Conservation (phyloP, 2,329 filamentous ascomycete genomes). For the Rhinocladiella mackenziei region DNA sequence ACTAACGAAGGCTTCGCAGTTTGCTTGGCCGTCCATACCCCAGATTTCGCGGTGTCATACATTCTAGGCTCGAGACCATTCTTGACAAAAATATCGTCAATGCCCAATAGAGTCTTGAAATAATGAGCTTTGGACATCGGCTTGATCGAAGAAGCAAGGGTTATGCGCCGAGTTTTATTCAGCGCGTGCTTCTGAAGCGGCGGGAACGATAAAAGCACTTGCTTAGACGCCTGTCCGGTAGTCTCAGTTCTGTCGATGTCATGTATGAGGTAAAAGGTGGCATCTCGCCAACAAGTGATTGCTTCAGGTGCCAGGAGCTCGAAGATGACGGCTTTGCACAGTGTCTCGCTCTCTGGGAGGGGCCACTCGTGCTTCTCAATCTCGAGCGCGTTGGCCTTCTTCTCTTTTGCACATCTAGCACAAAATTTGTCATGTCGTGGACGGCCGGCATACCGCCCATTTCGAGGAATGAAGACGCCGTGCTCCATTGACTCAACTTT, state of each 20-base stretch:
- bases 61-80: slow-evolving; percentile 46
- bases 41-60: slow-evolving; percentile 32
- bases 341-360: slow-evolving; percentile 36
- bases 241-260: slow-evolving; percentile 31
- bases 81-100: slow-evolving; percentile 42
- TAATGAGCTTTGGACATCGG: slow-evolving; percentile 25
- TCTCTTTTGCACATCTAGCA: slow-evolving; percentile 35
- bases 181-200: slow-evolving; percentile 15
- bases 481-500: slow-evolving; percentile 12
- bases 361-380: slow-evolving; percentile 58
- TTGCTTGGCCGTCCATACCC: slow-evolving; percentile 25
- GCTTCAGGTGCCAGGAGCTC: slow-evolving; percentile 46
- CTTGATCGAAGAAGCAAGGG: slow-evolving; percentile 20
- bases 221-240: neutral
- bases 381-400: slow-evolving; percentile 36
- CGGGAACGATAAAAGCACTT: slow-evolving; percentile 6
- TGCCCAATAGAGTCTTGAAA: slow-evolving; percentile 2
- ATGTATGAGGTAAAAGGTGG: slow-evolving; percentile 42
- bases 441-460: slow-evolving; percentile 1
- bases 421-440: slow-evolving; percentile 31
- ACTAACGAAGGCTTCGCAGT: slow-evolving; percentile 8
- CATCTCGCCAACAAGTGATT: slow-evolving; percentile 50
- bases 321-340: slow-evolving; percentile 50
- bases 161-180: slow-evolving; percentile 17
- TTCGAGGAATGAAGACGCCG: slow-evolving; percentile 2